Percentiles rank a stretch among this genome's conserved stretches.
Evolutionary conservation across 768 basidiomycete genomes (phyloP).

Genomic region (Boletus patriciae): DNA sequence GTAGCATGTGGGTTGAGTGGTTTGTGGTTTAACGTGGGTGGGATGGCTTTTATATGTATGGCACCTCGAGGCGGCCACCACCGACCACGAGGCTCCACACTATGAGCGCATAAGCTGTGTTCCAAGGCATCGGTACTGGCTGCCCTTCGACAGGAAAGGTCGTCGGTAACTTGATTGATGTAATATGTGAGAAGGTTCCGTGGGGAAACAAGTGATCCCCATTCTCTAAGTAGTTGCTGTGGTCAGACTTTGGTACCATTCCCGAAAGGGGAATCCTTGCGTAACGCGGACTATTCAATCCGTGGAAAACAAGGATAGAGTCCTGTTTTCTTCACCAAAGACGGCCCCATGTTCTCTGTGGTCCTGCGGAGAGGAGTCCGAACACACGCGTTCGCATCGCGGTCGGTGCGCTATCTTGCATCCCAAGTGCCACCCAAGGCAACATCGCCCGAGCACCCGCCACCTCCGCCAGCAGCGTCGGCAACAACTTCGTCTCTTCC

Average conservation of each 20-base stretch:
- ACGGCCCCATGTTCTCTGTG: slow-evolving; percentile 32
- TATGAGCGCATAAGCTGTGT: neutral
- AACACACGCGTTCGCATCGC: slow-evolving; percentile 15
- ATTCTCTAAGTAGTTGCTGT: too few species aligned
- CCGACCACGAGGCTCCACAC: neutral
- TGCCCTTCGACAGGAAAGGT: neutral
- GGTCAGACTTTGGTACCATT: too few species aligned
- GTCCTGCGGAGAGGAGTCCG: slow-evolving; percentile 25
- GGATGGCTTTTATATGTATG: neutral
- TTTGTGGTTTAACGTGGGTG: neutral
- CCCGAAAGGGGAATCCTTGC: too few species aligned
- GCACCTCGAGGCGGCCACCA: neutral
- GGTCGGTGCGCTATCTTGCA: slow-evolving; percentile 24
- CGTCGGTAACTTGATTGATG: neutral
- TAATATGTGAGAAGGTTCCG: neutral
- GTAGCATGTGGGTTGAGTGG: slow-evolving; percentile 9
- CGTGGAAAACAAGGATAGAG: too few species aligned
- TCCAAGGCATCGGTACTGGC: neutral
- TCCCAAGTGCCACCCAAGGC: slow-evolving; percentile 21
- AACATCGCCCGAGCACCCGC: slow-evolving; percentile 2
- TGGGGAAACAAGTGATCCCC: too few species aligned
- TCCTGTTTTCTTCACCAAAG: too few species aligned
- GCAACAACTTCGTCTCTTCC: slow-evolving; percentile 38
- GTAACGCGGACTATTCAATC: too few species aligned
- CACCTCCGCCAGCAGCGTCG: slow-evolving; percentile 6